Evolutionary conservation across 768 basidiomycete species (phyloP), one percentile per base, ranked within the genome.

Genomic region (Mycena vulgaris): DNA sequence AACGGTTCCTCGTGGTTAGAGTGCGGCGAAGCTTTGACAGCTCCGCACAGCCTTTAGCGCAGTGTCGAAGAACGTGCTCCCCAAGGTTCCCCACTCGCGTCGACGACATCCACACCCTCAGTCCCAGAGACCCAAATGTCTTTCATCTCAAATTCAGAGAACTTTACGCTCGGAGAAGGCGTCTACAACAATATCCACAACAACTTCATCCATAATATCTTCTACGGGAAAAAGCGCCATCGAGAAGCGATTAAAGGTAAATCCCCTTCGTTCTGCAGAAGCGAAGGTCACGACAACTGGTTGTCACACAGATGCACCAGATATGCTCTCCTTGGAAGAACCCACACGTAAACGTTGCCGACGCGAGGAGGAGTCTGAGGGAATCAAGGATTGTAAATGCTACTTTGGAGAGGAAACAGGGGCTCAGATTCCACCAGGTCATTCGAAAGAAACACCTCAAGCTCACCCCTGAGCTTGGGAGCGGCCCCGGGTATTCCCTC

Each of bases 121-220:
- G 33, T 35, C 33, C 13, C 13, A n/a, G n/a, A 6, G 33, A 35
- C 33, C 57, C 27, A 4, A 16, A 61, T 61, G 60, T 37, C 60
- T 10, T 61, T 61, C 33, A 16, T 61, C 60, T 61, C 60, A 2
- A 61, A 61, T 11, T 47, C 23, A 8, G 33, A 23, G n/a, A 30
- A 49, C 27, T 35, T 61, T 1, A 37, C 60, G 4, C 60, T 61
- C 47, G 60, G 47, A 3, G 60, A 61, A 0, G 60, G 60, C 47
- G 60, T 49, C 27, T 60, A 33, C 42, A 45, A 45, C 58, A 35
- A 61, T 49, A 27, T 60, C 45, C 58, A 60, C 21, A 42, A 42
- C 19, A 61, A 49, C 33, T 33, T 31, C 23, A 47, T 61, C 17
- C 40, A 61, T 21, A 61, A 49, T 14, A 23, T 21, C 10, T 61